phyloP scores from a whole-genome alignment of 176 grass and related monocot genomes.

The Melocanna baccifera region DNA sequence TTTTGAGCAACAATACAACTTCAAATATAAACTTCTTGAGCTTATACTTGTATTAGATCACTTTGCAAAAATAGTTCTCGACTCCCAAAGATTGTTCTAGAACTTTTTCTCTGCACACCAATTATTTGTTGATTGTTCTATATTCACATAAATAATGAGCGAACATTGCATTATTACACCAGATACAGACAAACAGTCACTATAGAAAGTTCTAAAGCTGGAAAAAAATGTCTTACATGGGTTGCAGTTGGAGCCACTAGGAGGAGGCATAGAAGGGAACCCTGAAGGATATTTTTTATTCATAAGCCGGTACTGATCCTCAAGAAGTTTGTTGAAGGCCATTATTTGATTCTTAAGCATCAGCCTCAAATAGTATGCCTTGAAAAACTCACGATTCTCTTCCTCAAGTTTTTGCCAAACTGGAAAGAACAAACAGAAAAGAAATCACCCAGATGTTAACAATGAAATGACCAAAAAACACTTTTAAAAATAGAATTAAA shows the following conservation, averaged over 20 bases:
- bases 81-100: neutral
- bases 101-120: neutral
- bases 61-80: neutral
- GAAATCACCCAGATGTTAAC: neutral
- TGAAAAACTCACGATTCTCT: constrained; percentile 83
- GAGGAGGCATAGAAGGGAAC: constrained; percentile 43
- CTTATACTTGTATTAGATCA: constrained; percentile 5
- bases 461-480: neutral
- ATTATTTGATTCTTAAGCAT: constrained; percentile 95
- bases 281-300: constrained; percentile 59
- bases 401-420: constrained; percentile 97
- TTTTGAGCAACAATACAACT: neutral
- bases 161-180: constrained; percentile 1
- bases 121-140: neutral
- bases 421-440: constrained; percentile 38
- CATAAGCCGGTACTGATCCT: constrained; percentile 71
- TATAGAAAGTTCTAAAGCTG: constrained; percentile 17
- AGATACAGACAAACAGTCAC: neutral
- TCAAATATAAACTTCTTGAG: neutral
- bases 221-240: constrained; percentile 48
- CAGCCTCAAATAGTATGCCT: constrained; percentile 90
- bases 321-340: constrained; percentile 78
- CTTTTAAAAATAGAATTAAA: neutral
- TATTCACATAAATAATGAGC: neutral
- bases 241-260: constrained; percentile 71